phyloP scores from a whole-genome alignment of 257 asterid species.

The Anisodus tanguticus region DNA sequence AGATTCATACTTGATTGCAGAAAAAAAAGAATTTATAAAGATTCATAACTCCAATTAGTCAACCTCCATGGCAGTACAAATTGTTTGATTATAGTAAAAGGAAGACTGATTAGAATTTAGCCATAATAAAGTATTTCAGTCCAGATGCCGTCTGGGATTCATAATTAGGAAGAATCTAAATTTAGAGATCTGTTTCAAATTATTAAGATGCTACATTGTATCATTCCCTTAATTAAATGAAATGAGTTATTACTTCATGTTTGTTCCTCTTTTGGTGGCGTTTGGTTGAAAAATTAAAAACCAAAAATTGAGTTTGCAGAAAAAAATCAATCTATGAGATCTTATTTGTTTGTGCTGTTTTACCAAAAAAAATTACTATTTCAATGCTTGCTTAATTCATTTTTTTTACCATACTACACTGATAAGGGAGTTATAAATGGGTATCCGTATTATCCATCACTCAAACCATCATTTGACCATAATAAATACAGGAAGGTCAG shows the following conservation, averaged over 20 bases:
- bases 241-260: neutral
- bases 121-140: neutral
- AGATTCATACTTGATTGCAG: neutral
- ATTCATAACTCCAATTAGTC: neutral
- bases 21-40: neutral
- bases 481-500: neutral
- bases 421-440: neutral
- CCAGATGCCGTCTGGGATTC: neutral
- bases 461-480: neutral
- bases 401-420: neutral
- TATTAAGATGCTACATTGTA: neutral
- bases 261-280: constrained; percentile 14
- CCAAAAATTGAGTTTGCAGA: neutral
- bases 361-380: neutral
- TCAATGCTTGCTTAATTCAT: neutral
- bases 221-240: neutral
- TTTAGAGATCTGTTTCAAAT: neutral
- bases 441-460: neutral
- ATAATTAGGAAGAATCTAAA: neutral
- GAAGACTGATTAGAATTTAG: constrained; percentile 1
- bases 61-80: constrained; percentile 6
- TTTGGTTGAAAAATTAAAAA: neutral
- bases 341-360: neutral
- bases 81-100: neutral
- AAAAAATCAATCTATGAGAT: neutral